Base-by-base conservation (phyloP, 306 rosid species). In the Pterocarpus macrocarpus region DNA sequence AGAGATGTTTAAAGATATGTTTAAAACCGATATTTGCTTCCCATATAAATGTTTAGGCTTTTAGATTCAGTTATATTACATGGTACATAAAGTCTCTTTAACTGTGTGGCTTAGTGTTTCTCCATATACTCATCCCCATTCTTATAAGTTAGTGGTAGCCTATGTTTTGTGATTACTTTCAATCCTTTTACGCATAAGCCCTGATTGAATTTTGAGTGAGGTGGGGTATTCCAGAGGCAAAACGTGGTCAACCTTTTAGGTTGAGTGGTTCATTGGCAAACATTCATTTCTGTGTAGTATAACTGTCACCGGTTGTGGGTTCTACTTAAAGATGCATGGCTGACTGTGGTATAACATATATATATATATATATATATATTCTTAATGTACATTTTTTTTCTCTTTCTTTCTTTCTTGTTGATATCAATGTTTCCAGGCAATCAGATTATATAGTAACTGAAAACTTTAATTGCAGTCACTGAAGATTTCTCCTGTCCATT, bases 401-500 rank as follows among this genome's bases (percentile, higher is more conserved):
- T 50, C n/a, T 44, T 66, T 32, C 43, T 47, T 7, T 44, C 36
- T 36, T 41, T 7, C 62, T 30, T 59, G n/a, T 13, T 81, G 66
- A 71, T 64, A 17, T 36, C 32, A 70, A 62, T 69, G 50, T 39
- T 70, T 58, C 9, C 56, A 38, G 14, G 16, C 55, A 67, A 47
- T 34, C 15, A 58, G 66, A 69, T 63, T 7, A 55, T 59, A 76
- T 53, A 52, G 15, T 81, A 68, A 86, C 52, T 41, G 74, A 81
- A 86, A 76, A 44, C 55, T 81, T 86, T 73, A 62, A 73, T 81
- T 84, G 85, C 94, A 96, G 99, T 85, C 65, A 92, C 94, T 3
- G 94, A 88, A 84, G 90, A 96, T 69, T 96, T 96, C 73, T 62
- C 87, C 59, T 96, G 99, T 84, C 89, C 99, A 39, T 82, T 93